Evolutionary conservation across 1,139 yeast species (phyloP).

Genomic region (Geotrichum klebahnii): DNA sequence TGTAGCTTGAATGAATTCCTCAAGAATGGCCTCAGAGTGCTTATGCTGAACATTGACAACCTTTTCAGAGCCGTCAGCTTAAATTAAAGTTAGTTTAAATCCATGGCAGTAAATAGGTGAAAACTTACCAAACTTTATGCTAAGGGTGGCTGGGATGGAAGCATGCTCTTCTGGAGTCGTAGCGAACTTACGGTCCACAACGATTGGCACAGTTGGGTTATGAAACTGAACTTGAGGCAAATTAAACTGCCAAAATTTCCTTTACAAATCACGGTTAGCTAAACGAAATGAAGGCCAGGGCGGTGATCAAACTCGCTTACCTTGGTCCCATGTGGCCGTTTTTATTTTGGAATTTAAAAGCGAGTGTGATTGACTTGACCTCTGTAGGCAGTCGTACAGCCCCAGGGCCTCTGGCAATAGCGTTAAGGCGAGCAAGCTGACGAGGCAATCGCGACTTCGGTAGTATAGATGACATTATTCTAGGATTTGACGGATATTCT

Average conservation of each 20-base stretch:
- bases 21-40: constrained; percentile 42
- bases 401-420: constrained; percentile 47
- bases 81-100: constrained; percentile 2
- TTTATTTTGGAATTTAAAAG: constrained; percentile 46
- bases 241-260: constrained; percentile 65
- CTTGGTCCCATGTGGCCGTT: constrained; percentile 38
- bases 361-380: constrained; percentile 42
- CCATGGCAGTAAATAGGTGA: neutral
- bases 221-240: constrained; percentile 78
- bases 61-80: constrained; percentile 38
- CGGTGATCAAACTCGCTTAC: neutral
- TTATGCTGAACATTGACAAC: constrained; percentile 42
- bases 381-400: constrained; percentile 42
- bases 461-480: constrained; percentile 4
- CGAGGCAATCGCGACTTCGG: constrained; percentile 36
- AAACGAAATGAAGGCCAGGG: constrained; percentile 10
- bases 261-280: constrained; percentile 35
- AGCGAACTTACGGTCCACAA: constrained; percentile 44
- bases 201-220: constrained; percentile 64
- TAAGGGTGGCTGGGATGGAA: constrained; percentile 47
- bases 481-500: neutral
- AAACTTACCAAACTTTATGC: constrained; percentile 31
- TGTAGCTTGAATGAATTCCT: constrained; percentile 39
- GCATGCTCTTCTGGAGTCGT: constrained; percentile 41
- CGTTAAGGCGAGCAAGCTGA: constrained; percentile 44